Evolutionary conservation across 2,329 filamentous ascomycete genomes (phyloP).

Genomic region (Ramularia collo-cygni): DNA sequence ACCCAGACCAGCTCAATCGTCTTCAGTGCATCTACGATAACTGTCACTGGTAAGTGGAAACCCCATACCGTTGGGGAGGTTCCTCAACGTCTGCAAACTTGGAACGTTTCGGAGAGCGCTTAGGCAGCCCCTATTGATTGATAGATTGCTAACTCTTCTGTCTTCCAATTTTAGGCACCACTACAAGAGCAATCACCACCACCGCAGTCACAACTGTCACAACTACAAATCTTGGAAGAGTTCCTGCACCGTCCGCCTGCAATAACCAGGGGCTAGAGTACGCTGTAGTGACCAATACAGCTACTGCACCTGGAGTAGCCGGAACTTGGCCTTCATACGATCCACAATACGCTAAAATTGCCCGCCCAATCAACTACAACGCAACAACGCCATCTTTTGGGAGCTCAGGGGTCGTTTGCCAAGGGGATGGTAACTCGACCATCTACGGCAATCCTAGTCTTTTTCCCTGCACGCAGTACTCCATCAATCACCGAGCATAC

Average conservation of each 20-base stretch:
- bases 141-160: too few relatives aligned
- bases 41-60: too few relatives aligned
- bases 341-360: not conserved
- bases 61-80: too few relatives aligned
- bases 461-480: not conserved
- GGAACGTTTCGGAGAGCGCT: too few relatives aligned
- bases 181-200: not conserved
- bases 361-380: not conserved
- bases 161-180: too few relatives aligned
- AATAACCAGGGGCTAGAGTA: not conserved
- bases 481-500: conserved; percentile 18
- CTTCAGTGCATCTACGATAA: too few relatives aligned
- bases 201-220: not conserved
- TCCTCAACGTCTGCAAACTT: too few relatives aligned
- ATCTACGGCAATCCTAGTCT: not conserved
- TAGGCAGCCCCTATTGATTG: too few relatives aligned
- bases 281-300: not conserved
- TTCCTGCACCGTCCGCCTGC: not conserved
- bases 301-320: not conserved
- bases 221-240: not conserved
- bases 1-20: too few relatives aligned
- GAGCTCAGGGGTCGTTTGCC: not conserved
- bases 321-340: not conserved
- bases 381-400: not conserved
- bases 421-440: not conserved